These are phyloP conservation scores for Paramecium tetraurelia DNA, from an alignment of 73 alveolate species.

Conservation along the genomic window DNA sequence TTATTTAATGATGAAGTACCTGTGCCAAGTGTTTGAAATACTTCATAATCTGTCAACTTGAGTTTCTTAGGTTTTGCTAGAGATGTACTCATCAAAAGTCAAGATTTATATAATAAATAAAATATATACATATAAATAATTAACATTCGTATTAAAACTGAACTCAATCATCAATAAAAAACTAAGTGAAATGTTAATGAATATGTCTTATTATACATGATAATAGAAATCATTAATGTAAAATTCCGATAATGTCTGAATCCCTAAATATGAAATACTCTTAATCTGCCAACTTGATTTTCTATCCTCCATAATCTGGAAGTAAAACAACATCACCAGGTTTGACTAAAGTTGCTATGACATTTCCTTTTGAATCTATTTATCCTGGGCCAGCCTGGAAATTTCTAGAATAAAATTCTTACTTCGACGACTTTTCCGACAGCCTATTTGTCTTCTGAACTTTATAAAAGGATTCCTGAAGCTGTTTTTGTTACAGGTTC, in stretches of 20 bases:
- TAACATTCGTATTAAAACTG: background rate
- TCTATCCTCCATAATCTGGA: constrained; percentile 86
- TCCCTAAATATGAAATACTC: constrained; percentile 81
- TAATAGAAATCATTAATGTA: constrained; percentile 44
- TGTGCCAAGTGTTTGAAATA: constrained; percentile 83
- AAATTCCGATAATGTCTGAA: constrained; percentile 79
- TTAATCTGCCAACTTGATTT: constrained; percentile 70
- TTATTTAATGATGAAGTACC: constrained; percentile 62
- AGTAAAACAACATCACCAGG: constrained; percentile 86
- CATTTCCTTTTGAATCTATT: constrained; percentile 65
- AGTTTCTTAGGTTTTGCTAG: constrained; percentile 63
- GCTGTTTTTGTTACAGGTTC: constrained; percentile 80
- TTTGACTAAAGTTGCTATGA: constrained; percentile 65
- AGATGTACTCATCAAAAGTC: constrained; percentile 24
- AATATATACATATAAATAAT: background rate
- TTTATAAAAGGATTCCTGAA: constrained; percentile 82
- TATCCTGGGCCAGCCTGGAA: constrained; percentile 52
- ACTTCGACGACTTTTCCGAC: constrained; percentile 80
- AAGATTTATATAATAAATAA: constrained; percentile 6
- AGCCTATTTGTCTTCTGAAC: constrained; percentile 64
- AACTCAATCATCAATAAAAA: background rate
- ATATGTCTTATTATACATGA: background rate
- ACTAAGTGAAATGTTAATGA: background rate
- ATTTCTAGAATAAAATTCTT: constrained; percentile 64
- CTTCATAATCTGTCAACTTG: constrained; percentile 70